Conservation (phyloP, 2,329 filamentous ascomycete genomes). For the Plenodomus lindquistii region DNA sequence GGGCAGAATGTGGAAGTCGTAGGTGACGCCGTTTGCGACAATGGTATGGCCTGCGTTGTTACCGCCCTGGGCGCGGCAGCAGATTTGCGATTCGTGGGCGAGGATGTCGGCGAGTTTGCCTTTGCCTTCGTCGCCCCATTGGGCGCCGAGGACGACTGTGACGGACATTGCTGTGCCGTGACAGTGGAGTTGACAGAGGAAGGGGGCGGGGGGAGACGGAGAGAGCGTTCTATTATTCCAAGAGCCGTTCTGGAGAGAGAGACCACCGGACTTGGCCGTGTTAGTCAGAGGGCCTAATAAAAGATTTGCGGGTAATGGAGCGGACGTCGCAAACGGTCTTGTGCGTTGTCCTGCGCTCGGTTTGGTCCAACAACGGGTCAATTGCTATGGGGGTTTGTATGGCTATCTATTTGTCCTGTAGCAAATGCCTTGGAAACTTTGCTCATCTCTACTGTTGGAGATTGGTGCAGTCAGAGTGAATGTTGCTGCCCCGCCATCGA, state of each 20-base stretch:
- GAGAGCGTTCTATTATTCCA: not conserved
- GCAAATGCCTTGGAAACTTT: too few relatives aligned
- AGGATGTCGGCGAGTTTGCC: constrained; percentile 65
- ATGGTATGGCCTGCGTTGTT: constrained; percentile 60
- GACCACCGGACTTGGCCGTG: not conserved
- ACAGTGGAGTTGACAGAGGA: constrained; percentile 12
- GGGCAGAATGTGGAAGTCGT: constrained; percentile 48
- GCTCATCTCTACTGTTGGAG: too few relatives aligned
- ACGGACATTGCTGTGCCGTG: constrained; percentile 48
- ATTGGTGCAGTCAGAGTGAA: not conserved
- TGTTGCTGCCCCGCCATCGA: not conserved
- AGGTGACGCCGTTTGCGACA: constrained; percentile 52
- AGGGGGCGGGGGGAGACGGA: constrained; percentile 7
- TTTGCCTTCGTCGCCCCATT: constrained; percentile 65
- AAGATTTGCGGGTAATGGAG: not conserved
- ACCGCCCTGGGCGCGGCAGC: constrained; percentile 62
- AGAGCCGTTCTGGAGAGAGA: not conserved
- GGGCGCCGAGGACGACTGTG: constrained; percentile 62
- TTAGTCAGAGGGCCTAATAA: not conserved
- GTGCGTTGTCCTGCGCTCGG: too few relatives aligned
- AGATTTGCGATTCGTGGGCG: constrained; percentile 57
- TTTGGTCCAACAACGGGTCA: not conserved
- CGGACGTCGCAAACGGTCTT: too few relatives aligned
- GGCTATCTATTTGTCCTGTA: too few relatives aligned
- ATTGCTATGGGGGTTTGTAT: not conserved